Conservation (phyloP, 805 yeast species). For the Komagataella ulmi region DNA sequence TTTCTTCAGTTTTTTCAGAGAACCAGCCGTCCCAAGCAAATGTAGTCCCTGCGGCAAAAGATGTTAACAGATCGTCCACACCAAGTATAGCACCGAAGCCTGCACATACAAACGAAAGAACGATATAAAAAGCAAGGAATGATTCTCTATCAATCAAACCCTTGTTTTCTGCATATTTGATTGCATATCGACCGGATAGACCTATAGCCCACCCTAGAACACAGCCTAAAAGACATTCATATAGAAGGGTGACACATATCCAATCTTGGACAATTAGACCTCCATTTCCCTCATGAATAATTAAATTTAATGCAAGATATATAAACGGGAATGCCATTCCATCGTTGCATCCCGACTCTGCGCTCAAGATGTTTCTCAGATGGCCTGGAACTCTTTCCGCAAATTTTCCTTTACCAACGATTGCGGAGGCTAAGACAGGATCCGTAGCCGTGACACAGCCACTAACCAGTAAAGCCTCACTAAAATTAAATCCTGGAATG, state of each 20-base stretch:
- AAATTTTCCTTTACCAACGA: constrained; percentile 61
- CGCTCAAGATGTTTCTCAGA: constrained; percentile 45
- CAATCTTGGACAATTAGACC: constrained; percentile 46
- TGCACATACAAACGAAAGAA: constrained; percentile 41
- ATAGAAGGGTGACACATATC: constrained; percentile 45
- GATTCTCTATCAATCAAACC: constrained; percentile 51
- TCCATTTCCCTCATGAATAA: constrained; percentile 33
- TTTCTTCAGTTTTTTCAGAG: constrained; percentile 43
- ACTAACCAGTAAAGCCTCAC: constrained; percentile 44
- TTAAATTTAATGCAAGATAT: constrained; percentile 40
- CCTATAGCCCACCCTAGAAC: constrained; percentile 44
- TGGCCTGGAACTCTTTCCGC: constrained; percentile 55
- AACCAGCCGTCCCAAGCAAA: constrained; percentile 68
- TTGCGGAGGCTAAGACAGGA: constrained; percentile 63
- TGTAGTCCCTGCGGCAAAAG: constrained; percentile 62
- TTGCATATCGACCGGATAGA: constrained; percentile 29
- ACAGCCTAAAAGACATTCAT: constrained; percentile 47
- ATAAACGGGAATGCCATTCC: constrained; percentile 65
- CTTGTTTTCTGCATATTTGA: constrained; percentile 37
- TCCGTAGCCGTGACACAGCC: constrained; percentile 73
- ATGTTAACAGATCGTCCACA: constrained; percentile 57
- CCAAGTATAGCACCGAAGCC: constrained; percentile 56
- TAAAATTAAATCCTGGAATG: constrained; percentile 41
- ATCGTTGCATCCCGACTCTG: constrained; percentile 69
- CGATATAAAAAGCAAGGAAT: constrained; percentile 38